A percentile compares a stretch with the other conserved stretches of the same genome.
Conservation (phyloP, 2,329 filamentous ascomycete genomes). For the Fusarium pininemorale region DNA sequence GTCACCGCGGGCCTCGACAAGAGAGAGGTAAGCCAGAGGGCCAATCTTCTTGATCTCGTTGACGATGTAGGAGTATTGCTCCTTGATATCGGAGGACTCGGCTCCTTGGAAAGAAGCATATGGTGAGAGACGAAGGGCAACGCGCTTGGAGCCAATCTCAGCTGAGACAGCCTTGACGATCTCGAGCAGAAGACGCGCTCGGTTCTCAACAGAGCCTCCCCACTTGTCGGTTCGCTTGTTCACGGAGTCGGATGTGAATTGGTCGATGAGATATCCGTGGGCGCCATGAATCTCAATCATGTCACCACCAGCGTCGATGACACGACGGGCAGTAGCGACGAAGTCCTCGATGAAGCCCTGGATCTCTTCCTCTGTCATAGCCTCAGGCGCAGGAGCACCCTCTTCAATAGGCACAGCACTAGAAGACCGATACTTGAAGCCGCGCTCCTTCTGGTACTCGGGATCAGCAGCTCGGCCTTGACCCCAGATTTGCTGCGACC, state of each 20-base stretch:
- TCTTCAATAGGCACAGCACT: slow-evolving; percentile 21
- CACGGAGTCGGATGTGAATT: slow-evolving; percentile 58
- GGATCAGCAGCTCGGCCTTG: slow-evolving; percentile 36
- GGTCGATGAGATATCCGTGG: slow-evolving; percentile 66
- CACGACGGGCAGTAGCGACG: slow-evolving; percentile 8
- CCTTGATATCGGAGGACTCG: slow-evolving; percentile 30
- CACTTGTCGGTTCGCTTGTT: slow-evolving; percentile 60
- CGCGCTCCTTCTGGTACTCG: slow-evolving; percentile 34
- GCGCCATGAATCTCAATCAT: slow-evolving; percentile 42
- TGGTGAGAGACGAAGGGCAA: slow-evolving; percentile 53
- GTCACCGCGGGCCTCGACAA: slow-evolving; percentile 42
- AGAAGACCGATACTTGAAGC: slow-evolving; percentile 43
- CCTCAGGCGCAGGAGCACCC: not conserved
- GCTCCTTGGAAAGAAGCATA: slow-evolving; percentile 42
- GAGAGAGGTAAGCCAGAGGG: slow-evolving; percentile 41
- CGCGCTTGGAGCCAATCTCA: slow-evolving; percentile 47
- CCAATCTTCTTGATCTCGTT: slow-evolving; percentile 43
- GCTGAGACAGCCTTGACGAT: slow-evolving; percentile 51
- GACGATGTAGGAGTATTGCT: slow-evolving; percentile 40
- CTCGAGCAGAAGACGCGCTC: slow-evolving; percentile 60
- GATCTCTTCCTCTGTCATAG: slow-evolving; percentile 18
- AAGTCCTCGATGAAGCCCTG: slow-evolving; percentile 13
- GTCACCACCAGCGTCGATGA: slow-evolving; percentile 18
- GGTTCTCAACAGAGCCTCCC: slow-evolving; percentile 64
- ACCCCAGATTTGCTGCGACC: slow-evolving; percentile 43